Conservation (phyloP, 2,329 filamentous ascomycete species). For the Thelonectria olida region DNA sequence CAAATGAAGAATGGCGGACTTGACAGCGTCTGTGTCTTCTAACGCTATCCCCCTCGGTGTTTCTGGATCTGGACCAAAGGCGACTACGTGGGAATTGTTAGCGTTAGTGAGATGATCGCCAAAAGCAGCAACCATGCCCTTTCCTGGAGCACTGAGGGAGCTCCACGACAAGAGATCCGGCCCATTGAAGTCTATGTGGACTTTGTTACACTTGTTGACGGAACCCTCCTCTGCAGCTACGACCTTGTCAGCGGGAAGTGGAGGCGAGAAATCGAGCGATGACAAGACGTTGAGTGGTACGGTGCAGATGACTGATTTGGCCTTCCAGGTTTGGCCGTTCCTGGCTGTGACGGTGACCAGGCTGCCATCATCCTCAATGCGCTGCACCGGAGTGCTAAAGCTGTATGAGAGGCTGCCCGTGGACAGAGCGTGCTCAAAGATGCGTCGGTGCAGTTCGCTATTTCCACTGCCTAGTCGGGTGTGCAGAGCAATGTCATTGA, state of each 20-base stretch:
- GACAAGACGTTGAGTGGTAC: conserved; percentile 17
- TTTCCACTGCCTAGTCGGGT: conserved; percentile 14
- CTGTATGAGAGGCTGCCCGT: conserved; percentile 18
- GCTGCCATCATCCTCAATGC: not conserved
- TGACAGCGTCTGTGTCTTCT: not conserved
- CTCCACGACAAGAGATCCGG: conserved; percentile 15
- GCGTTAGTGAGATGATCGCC: conserved; percentile 15
- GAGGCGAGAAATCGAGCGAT: conserved; percentile 11
- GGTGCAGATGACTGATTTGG: conserved; percentile 14
- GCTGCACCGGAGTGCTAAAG: not conserved
- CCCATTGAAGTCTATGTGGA: conserved; percentile 13
- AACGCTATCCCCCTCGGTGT: not conserved
- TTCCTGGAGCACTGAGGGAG: not conserved
- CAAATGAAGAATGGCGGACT: not conserved
- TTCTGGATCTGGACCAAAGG: conserved; percentile 17
- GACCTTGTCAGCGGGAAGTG: conserved; percentile 3
- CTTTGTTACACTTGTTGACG: conserved; percentile 15
- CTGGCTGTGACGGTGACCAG: conserved; percentile 2
- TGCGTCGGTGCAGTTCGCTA: conserved; percentile 13
- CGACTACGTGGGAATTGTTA: conserved; percentile 12
- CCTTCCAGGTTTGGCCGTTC: conserved; percentile 8
- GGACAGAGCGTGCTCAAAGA: conserved; percentile 9
- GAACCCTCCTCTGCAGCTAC: not conserved
- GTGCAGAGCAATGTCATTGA: conserved; percentile 18
- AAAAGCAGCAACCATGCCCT: conserved; percentile 7